Evolutionary conservation across 768 basidiomycete species (phyloP), one percentile per base, ranked within the genome.

Genomic region (Boletus vinaceobasis): DNA sequence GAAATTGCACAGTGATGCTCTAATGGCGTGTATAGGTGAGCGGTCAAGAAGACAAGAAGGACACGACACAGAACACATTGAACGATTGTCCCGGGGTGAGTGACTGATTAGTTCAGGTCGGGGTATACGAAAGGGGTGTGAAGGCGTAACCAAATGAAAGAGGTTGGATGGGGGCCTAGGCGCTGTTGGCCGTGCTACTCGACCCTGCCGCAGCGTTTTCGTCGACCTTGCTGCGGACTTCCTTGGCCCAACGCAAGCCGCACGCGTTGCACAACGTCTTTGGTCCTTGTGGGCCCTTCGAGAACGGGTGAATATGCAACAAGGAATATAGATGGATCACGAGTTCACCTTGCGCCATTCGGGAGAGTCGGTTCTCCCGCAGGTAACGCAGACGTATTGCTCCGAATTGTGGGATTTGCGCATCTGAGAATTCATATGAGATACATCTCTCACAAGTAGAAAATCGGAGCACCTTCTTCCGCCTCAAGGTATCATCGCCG

Each of bases 211-310:
- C 62, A 46, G 69, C 50, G 45, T 67, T 62, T 14, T 71, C 70
- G 58, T 77, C 73, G 51, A 67, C 69, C 58, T 71, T 71, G 58
- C 65, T 79, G 60, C 82, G 80, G 37, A 79, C 73, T 56, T 81
- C 73, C 73, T 97, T 96, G 29, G 94, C 94, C 91, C 93, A 96
- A 50, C 94, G 81, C 38, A 98, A 73, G 26, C 95, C 95, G 60
- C 96, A 97, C 2, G 94, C 94, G 71, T 98, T 97, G 77, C 96
- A 98, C 5, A 98, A 74, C n/a, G 96, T 97, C 75, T 98, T 99
- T 1, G 96, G 93, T 35, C 96, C 96, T 51, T 83, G 79, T 1
- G 96, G 96, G 11, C 96, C 96, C 90, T 90, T 60, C 32, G 48
- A 56, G 55, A 23, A 21, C 23, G 5, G 26, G 26, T 59, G 58